Evolutionary conservation across 2,329 filamentous ascomycete genomes (phyloP).

Genomic region (Sarocladium oryzae): DNA sequence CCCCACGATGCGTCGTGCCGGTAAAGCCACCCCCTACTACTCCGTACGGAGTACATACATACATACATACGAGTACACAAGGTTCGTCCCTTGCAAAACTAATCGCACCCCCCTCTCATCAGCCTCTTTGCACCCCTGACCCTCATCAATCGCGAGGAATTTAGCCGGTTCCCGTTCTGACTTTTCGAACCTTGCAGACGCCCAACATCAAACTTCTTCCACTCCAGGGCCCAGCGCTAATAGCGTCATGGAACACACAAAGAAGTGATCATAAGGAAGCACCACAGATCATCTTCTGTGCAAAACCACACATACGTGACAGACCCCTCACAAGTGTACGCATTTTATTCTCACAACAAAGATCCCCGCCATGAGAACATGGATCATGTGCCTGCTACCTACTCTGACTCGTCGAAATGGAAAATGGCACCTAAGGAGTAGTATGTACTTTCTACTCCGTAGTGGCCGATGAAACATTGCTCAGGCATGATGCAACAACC

Average conservation of each 20-base stretch:
- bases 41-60: too few relatives aligned
- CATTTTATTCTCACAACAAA: too few relatives aligned
- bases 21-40: background rate
- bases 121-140: slow-evolving; percentile 3
- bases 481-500: slow-evolving; percentile 5
- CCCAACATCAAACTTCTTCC: background rate
- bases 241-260: too few relatives aligned
- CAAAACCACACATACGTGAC: too few relatives aligned
- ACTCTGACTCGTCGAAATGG: background rate
- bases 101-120: background rate
- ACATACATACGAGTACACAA: too few relatives aligned
- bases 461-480: slow-evolving; percentile 2
- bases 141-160: slow-evolving; percentile 1
- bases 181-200: background rate
- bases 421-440: too few relatives aligned
- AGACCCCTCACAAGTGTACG: too few relatives aligned
- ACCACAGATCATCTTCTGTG: too few relatives aligned
- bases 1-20: background rate
- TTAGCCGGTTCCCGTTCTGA: slow-evolving; percentile 6
- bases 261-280: too few relatives aligned
- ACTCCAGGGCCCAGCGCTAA: too few relatives aligned
- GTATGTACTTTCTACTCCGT: too few relatives aligned
- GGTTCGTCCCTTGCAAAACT: background rate
- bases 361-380: too few relatives aligned
- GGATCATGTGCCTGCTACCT: background rate